These are phyloP conservation scores for Acidomyces sp. DNA, from an alignment of 495 filamentous ascomycete genomes.

Conservation along the genomic window DNA sequence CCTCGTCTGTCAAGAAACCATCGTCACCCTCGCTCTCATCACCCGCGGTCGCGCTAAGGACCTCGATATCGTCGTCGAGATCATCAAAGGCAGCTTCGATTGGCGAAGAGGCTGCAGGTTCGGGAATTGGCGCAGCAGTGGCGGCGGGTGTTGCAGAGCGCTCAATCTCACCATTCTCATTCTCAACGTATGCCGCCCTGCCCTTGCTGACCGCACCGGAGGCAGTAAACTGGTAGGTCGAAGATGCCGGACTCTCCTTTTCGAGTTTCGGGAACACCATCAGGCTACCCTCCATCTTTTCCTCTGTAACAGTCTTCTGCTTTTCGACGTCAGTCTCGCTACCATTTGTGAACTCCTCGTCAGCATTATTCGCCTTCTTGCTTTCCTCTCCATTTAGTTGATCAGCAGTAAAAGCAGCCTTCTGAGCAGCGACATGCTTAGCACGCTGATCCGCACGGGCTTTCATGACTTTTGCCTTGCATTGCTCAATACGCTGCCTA, in stretches of 20 bases:
- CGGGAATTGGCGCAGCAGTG: conserved; percentile 3
- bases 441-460: conserved; percentile 17
- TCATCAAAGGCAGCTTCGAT: conserved; percentile 33
- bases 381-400: conserved; percentile 16
- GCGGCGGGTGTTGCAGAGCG: conserved; percentile 9
- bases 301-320: conserved; percentile 12
- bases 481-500: conserved; percentile 15
- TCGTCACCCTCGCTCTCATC: conserved; percentile 50
- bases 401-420: conserved; percentile 10
- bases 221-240: conserved; percentile 46
- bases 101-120: conserved; percentile 9
- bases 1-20: conserved; percentile 87
- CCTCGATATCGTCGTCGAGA: conserved; percentile 55
- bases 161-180: conserved; percentile 23
- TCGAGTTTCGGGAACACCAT: conserved; percentile 98
- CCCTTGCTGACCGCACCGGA: conserved; percentile 30
- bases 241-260: conserved; percentile 78
- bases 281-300: conserved; percentile 37
- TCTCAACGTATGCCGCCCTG: conserved; percentile 26
- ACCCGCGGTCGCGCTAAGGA: conserved; percentile 31
- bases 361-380: conserved; percentile 13
- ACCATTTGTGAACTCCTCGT: conserved; percentile 9
- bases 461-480: conserved; percentile 20
- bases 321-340: not conserved
- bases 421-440: conserved; percentile 5